These are phyloP conservation scores for Thraustochytrium sp. DNA, from an alignment of 352 stramenopile species.

Conservation along the genomic window DNA sequence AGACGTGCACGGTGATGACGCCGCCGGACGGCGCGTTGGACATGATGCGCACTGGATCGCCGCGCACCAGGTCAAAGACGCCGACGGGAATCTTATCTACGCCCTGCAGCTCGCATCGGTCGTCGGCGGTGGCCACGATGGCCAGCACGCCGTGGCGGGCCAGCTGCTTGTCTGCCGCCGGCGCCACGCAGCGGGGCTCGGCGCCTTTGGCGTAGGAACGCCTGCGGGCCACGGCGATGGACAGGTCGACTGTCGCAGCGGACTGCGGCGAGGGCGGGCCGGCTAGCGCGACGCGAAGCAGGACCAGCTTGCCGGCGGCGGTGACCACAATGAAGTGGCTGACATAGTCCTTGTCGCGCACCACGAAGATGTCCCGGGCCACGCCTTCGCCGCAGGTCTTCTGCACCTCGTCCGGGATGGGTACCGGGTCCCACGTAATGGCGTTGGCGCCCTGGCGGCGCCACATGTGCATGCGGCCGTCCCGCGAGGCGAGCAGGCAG, in stretches of 20 bases:
- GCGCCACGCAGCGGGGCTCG: neutral
- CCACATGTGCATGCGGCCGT: neutral
- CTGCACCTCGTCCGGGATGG: neutral
- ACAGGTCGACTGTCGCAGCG: too few relatives aligned
- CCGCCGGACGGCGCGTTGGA: neutral
- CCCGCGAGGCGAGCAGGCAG: neutral
- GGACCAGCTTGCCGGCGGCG: neutral
- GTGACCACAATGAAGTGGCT: neutral
- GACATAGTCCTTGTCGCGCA: neutral
- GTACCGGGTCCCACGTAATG: neutral
- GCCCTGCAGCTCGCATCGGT: neutral
- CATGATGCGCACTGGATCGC: neutral
- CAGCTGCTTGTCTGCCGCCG: neutral
- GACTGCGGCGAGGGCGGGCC: too few relatives aligned
- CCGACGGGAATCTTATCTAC: neutral
- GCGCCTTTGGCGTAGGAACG: neutral
- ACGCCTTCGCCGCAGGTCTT: neutral
- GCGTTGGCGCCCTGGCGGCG: neutral
- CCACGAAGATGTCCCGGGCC: neutral
- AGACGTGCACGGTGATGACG: conserved; percentile 2
- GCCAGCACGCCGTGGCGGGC: neutral
- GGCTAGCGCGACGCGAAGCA: too few relatives aligned
- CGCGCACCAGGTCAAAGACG: neutral
- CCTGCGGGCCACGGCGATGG: neutral
- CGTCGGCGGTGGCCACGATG: neutral